These are phyloP conservation scores for Penicillium digitatum DNA, from an alignment of 2,329 filamentous ascomycete species.

Conservation along the genomic window DNA sequence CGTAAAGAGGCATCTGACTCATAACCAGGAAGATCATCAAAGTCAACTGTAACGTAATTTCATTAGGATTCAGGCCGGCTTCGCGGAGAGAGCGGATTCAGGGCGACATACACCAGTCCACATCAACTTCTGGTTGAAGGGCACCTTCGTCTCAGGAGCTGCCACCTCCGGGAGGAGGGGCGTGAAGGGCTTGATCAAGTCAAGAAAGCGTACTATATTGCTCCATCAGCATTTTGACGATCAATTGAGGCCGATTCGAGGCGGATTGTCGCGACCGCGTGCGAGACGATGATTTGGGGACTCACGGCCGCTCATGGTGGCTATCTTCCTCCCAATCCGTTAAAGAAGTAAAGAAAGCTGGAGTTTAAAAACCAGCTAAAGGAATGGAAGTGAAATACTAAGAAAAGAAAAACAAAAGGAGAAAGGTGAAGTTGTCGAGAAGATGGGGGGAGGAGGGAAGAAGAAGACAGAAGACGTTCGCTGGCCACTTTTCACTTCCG, in stretches of 20 bases:
- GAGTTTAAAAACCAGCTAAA: constrained; percentile 33
- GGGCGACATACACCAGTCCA: constrained; percentile 66
- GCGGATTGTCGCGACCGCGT: constrained; percentile 29
- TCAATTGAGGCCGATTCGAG: constrained; percentile 24
- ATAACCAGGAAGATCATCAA: constrained; percentile 99
- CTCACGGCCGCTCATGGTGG: constrained; percentile 59
- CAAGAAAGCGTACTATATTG: constrained; percentile 86
- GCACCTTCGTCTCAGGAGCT: constrained; percentile 95
- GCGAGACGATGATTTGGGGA: constrained; percentile 25
- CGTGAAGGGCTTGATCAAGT: constrained; percentile 99
- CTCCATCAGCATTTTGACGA: constrained; percentile 26
- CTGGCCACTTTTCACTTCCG: constrained; percentile 38
- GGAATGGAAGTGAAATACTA: constrained; percentile 29
- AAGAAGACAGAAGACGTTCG: constrained; percentile 28
- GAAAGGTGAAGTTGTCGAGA: constrained; percentile 22
- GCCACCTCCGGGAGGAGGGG: constrained; percentile 99
- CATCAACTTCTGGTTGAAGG: constrained; percentile 98
- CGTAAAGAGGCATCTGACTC: constrained; percentile 99
- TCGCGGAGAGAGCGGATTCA: constrained; percentile 6
- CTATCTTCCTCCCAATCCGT: constrained; percentile 36
- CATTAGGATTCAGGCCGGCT: constrained; percentile 13
- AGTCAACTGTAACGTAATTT: constrained; percentile 57
- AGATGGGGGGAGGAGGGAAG: constrained; percentile 23
- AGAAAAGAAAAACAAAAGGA: constrained; percentile 24
- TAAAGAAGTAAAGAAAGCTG: constrained; percentile 31